Percentiles rank a stretch among this genome's conserved stretches.
These are phyloP conservation scores for Fusarium tupiense DNA, from an alignment of 2,329 filamentous ascomycete species.

Conservation along the genomic window DNA sequence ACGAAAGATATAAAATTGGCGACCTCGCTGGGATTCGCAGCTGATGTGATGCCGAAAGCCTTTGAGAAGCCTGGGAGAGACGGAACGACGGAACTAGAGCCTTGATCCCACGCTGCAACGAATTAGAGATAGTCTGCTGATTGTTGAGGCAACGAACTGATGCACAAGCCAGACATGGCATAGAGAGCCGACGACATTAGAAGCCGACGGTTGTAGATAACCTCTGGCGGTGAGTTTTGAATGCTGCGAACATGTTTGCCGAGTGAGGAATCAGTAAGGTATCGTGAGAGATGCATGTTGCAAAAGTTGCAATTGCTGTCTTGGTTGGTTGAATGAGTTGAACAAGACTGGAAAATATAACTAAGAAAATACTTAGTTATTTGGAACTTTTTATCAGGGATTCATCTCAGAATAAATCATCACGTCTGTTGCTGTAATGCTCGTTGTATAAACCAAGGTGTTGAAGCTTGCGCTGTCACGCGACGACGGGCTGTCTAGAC, in stretches of 20 bases:
- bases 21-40: conserved; percentile 20
- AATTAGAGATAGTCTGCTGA: not conserved
- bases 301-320: accelerated
- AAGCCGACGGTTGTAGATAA: conserved; percentile 19
- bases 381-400: accelerated
- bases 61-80: conserved; percentile 28
- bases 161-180: conserved; percentile 28
- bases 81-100: conserved; percentile 28
- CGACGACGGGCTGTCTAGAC: not conserved
- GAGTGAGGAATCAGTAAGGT: conserved; percentile 8
- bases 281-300: not conserved
- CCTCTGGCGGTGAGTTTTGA: conserved; percentile 21
- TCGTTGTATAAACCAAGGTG: not conserved
- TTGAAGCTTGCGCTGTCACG: not conserved
- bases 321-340: not conserved
- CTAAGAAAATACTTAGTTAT: not conserved
- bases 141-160: not conserved
- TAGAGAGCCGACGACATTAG: conserved; percentile 17
- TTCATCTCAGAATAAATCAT: not conserved
- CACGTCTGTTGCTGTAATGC: not conserved
- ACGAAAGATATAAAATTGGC: conserved; percentile 31
- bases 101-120: conserved; percentile 25
- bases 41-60: conserved; percentile 20
- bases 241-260: conserved; percentile 17
- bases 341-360: not conserved